A percentile compares a stretch with the other conserved stretches of the same genome.
Conservation (phyloP, 2,329 filamentous ascomycete genomes). For the Venturia aucupariae region DNA sequence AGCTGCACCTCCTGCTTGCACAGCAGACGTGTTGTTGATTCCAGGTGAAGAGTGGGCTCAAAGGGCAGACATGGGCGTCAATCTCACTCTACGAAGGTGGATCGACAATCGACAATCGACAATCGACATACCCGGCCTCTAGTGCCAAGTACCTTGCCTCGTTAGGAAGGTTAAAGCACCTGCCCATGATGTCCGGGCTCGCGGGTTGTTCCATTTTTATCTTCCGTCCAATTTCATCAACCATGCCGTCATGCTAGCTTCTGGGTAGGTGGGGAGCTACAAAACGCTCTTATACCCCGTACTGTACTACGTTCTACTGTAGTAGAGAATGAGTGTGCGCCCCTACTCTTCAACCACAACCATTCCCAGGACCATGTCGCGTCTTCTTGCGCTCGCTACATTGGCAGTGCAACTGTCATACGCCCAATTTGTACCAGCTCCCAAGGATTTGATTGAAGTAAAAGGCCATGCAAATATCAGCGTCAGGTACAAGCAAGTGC, state of each 20-base stretch:
- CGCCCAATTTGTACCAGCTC: conserved; percentile 37
- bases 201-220: no score
- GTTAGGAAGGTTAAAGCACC: conserved; percentile 1
- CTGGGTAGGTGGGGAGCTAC: neutral
- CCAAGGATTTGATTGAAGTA: conserved; percentile 34
- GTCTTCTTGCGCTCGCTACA: neutral
- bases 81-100: no score
- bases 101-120: no score
- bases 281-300: neutral
- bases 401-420: neutral
- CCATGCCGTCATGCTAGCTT: neutral
- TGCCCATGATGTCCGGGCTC: no score
- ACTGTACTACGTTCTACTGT: no score
- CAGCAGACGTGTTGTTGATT: no score
- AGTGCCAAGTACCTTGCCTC: neutral
- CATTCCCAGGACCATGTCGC: neutral
- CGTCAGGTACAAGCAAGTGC: conserved; percentile 50
- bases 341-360: no score
- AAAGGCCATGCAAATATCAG: conserved; percentile 39
- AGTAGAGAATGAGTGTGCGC: no score
- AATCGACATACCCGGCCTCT: no score
- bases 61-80: no score
- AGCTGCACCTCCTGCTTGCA: no score
- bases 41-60: no score
- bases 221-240: neutral